Base-by-base conservation (phyloP, 1,139 yeast genomes). In the Magnusiomyces suaveolens region DNA sequence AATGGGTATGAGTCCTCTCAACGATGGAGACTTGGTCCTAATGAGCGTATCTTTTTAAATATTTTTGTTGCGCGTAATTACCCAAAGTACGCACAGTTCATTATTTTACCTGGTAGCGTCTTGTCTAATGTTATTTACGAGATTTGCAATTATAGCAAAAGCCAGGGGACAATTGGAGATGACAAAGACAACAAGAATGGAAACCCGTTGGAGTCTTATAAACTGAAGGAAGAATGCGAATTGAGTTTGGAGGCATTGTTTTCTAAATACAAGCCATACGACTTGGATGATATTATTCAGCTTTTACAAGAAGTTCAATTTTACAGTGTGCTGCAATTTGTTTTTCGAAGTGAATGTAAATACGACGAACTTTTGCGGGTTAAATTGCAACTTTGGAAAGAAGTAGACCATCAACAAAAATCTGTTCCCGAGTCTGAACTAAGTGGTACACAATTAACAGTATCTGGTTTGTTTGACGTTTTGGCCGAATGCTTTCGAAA, bases 21-120 rank as follows among this genome's bases (percentile, higher is more conserved):
- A 29, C 6, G 12, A 12, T 29, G 36, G 36, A 29, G 36, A 12
- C 36, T 29, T 29, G 36, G 29, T 23, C 25, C 47, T 29, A 29
- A 12, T 12, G 36, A 29, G 36, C 36, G 62, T 20, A 62, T 64
- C 24, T 76, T 76, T 56, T 68, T 87, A 55, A 76, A 86, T 18
- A 77, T 87, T 4, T 89, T 89, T 63, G 71, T 89, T 33, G 86
- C 88, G 0, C 66, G 90, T 53, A 87, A 86, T 64, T 81, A 83
- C 59, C 83, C 96, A 2, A 88, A 88, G 66, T 89, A 84, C 64
- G 74, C 81, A 2, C 96, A 89, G 66, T 88, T 84, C 60, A 75
- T 89, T 16, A 73, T 87, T 46, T 69, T 88, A 1, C 79, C 90
- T 0, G 90, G 84, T 52, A 74, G 81, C 2, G 69, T 73, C 0